Evolutionary conservation across 1,284 basidiomycete genomes (phyloP).

Genomic region (Boletus semigastroideus): DNA sequence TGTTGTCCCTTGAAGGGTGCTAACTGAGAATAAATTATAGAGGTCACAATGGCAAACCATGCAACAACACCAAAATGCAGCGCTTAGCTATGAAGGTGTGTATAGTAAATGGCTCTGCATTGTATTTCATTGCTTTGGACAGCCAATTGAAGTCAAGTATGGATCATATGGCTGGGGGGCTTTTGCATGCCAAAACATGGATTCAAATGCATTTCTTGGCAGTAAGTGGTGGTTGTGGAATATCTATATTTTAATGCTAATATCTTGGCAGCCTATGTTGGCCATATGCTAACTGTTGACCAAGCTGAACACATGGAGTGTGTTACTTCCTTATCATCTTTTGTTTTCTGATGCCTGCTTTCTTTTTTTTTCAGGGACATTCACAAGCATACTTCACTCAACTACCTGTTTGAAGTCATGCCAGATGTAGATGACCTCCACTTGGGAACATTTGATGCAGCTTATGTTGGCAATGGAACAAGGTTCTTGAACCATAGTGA

Average conservation of each 20-base stretch:
- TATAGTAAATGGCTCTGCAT: not conserved
- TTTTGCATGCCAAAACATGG: slow-evolving; percentile 43
- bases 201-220: slow-evolving; percentile 44
- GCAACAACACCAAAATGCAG: slow-evolving; percentile 29
- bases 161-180: slow-evolving; percentile 52
- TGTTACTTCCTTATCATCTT: not conserved
- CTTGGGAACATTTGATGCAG: slow-evolving; percentile 42
- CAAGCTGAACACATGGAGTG: slow-evolving; percentile 32
- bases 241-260: not conserved
- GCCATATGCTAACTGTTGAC: slow-evolving; percentile 47
- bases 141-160: slow-evolving; percentile 41
- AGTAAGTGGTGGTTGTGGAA: slow-evolving; percentile 34
- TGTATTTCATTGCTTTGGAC: not conserved
- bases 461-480: slow-evolving; percentile 50
- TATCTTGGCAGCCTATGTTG: slow-evolving; percentile 52
- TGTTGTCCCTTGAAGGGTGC: not conserved
- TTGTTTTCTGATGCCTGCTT: not conserved
- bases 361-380: slow-evolving; percentile 20
- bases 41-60: slow-evolving; percentile 18
- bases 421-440: slow-evolving; percentile 10
- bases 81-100: slow-evolving; percentile 11
- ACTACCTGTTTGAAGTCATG: slow-evolving; percentile 49
- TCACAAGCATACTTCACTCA: slow-evolving; percentile 36
- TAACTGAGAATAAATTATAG: slow-evolving; percentile 10
- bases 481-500: slow-evolving; percentile 54